phyloP scores from a whole-genome alignment of 495 filamentous ascomycete species.

The Podospora bellae-mahoneyi region DNA sequence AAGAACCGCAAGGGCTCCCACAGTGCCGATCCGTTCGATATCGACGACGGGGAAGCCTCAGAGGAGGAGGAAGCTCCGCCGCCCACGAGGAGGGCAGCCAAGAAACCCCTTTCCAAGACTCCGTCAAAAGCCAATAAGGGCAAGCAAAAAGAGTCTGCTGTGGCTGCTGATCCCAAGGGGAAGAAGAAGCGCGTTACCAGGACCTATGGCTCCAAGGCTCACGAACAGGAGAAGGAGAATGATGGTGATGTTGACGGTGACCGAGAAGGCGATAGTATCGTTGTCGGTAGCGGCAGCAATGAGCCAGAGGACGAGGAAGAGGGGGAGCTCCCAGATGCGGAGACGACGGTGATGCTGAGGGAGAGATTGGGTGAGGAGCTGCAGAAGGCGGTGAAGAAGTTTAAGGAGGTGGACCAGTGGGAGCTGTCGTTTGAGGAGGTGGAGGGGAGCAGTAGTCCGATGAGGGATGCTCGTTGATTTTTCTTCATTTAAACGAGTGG shows the following conservation, averaged over 20 bases:
- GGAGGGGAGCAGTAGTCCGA: neutral
- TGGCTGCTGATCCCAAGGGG: constrained; percentile 16
- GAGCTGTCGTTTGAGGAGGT: constrained; percentile 33
- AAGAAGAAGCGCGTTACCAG: constrained; percentile 29
- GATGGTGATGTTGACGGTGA: constrained; percentile 40
- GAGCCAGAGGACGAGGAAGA: constrained; percentile 23
- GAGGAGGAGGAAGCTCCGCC: constrained; percentile 30
- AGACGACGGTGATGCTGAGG: constrained; percentile 32
- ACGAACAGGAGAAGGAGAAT: constrained; percentile 44
- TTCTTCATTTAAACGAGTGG: neutral
- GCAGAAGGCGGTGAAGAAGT: constrained; percentile 46
- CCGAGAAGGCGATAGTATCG: constrained; percentile 32
- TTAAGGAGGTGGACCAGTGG: constrained; percentile 51
- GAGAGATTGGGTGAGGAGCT: constrained; percentile 41
- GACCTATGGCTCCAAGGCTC: constrained; percentile 34
- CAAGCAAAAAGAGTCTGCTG: constrained; percentile 12
- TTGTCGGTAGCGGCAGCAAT: constrained; percentile 20
- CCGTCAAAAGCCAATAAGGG: neutral
- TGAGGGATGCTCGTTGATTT: neutral
- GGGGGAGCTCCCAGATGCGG: constrained; percentile 22
- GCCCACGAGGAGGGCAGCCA: constrained; percentile 39
- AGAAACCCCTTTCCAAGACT: constrained; percentile 4
- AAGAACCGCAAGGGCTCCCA: constrained; percentile 4
- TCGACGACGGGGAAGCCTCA: constrained; percentile 12
- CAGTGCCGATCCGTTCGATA: constrained; percentile 25